Evolutionary conservation across 371 early-diverging fungal species (phyloP).

Genomic region (Mortierella sp.): DNA sequence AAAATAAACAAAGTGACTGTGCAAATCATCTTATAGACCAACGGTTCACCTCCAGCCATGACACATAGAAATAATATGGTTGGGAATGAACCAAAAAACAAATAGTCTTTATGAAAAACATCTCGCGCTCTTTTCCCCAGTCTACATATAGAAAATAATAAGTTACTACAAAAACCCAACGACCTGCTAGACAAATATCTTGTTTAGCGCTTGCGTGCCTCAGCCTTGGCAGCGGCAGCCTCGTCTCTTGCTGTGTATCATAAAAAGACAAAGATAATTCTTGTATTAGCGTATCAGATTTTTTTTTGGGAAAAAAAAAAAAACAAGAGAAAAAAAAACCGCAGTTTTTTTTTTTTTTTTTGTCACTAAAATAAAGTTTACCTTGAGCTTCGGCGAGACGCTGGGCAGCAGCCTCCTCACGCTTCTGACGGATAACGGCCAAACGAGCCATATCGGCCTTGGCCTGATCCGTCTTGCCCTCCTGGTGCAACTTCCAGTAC

Average conservation of each 20-base stretch:
- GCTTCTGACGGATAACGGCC: slow-evolving; percentile 74
- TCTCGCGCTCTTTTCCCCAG: neutral
- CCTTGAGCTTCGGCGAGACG: slow-evolving; percentile 66
- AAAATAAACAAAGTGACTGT: slow-evolving; percentile 23
- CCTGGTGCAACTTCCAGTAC: slow-evolving; percentile 73
- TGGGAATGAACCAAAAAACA: neutral
- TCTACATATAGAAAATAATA: slow-evolving; percentile 6
- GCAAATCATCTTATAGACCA: neutral
- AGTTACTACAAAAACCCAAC: neutral
- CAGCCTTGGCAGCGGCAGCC: slow-evolving; percentile 57
- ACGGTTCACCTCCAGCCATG: too few relatives aligned
- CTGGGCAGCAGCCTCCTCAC: slow-evolving; percentile 75
- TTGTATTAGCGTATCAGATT: neutral
- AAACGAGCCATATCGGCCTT: slow-evolving; percentile 75
- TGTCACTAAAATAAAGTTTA: slow-evolving; percentile 18
- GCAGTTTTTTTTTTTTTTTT: slow-evolving; percentile 20
- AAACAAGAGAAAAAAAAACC: slow-evolving; percentile 11
- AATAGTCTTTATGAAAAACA: neutral
- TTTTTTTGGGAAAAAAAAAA: neutral
- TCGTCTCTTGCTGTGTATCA: slow-evolving; percentile 38
- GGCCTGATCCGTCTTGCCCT: slow-evolving; percentile 81
- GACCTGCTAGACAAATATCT: neutral
- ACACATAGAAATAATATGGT: neutral
- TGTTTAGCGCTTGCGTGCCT: slow-evolving; percentile 40
- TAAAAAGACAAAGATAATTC: neutral